A percentile compares a stretch with the other conserved stretches of the same genome.
These are phyloP conservation scores for Triticum monococcum DNA, from an alignment of 176 grass and related monocot genomes.

Conservation along the genomic window DNA sequence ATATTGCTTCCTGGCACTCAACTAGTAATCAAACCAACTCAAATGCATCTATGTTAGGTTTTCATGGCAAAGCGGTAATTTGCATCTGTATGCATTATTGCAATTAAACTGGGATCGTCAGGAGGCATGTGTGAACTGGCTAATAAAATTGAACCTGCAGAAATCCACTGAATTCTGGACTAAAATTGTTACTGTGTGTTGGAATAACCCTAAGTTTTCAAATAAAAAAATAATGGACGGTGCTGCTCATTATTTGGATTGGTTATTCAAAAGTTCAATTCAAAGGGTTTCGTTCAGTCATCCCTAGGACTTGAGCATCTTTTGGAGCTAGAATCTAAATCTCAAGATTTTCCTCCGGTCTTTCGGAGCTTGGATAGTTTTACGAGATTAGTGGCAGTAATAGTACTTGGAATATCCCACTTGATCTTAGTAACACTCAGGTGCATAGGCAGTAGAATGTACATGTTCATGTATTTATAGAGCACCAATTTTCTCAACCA, in stretches of 20 bases:
- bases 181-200: background rate
- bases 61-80: too few species aligned
- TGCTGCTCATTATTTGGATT: background rate
- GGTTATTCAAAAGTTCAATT: background rate
- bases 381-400: background rate
- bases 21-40: background rate
- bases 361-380: background rate
- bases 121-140: background rate
- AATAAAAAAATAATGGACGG: background rate
- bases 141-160: background rate
- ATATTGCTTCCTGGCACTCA: conserved; percentile 13
- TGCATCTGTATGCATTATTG: too few species aligned
- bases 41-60: background rate
- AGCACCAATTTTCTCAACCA: conserved; percentile 4
- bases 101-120: too few species aligned
- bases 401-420: background rate
- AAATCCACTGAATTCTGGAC: background rate
- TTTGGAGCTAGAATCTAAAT: background rate
- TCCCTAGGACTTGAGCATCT: background rate
- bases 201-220: background rate
- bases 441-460: background rate
- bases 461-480: conserved; percentile 13
- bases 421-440: background rate
- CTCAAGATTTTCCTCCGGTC: background rate
- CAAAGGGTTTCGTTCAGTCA: background rate